Evolutionary conservation across 164 flowering plant species (phyloP).

Genomic region (Dillenia turbinata): DNA sequence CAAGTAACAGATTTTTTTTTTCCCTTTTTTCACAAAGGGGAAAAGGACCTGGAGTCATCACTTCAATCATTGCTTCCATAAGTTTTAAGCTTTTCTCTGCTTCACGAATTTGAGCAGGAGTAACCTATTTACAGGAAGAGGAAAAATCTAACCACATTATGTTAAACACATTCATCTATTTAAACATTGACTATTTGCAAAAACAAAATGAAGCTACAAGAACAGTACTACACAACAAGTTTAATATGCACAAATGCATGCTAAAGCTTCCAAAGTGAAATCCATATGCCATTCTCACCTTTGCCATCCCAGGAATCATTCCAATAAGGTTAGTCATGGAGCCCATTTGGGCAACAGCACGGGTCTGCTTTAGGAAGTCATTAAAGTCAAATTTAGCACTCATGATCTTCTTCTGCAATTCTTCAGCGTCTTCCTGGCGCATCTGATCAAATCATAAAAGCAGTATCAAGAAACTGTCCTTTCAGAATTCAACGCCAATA

Average conservation of each 20-base stretch:
- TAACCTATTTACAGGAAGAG: conserved; percentile 43
- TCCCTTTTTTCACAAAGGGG: background rate
- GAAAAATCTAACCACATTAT: background rate
- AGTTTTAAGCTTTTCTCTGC: conserved; percentile 87
- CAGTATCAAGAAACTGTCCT: conserved; percentile 1
- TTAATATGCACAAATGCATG: too few species aligned
- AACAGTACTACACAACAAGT: too few species aligned
- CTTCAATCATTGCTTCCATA: conserved; percentile 96
- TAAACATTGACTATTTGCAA: too few species aligned
- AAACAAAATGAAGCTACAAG: too few species aligned
- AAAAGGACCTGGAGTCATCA: conserved; percentile 81
- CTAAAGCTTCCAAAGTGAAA: too few species aligned
- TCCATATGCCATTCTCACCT: background rate
- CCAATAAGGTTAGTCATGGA: conserved; percentile 91
- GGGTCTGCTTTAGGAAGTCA: conserved; percentile 95
- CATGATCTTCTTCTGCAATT: conserved; percentile 92
- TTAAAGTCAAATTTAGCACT: conserved; percentile 97
- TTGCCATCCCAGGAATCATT: conserved; percentile 97
- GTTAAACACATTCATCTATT: too few species aligned
- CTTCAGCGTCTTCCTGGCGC: conserved; percentile 98
- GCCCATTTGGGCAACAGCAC: conserved; percentile 95
- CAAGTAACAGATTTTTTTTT: background rate
- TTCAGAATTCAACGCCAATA: background rate
- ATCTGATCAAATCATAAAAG: conserved; percentile 42
- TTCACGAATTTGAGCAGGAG: conserved; percentile 95